Conservation (phyloP, 2,329 filamentous ascomycete species). For the Rutstroemia sp. region DNA sequence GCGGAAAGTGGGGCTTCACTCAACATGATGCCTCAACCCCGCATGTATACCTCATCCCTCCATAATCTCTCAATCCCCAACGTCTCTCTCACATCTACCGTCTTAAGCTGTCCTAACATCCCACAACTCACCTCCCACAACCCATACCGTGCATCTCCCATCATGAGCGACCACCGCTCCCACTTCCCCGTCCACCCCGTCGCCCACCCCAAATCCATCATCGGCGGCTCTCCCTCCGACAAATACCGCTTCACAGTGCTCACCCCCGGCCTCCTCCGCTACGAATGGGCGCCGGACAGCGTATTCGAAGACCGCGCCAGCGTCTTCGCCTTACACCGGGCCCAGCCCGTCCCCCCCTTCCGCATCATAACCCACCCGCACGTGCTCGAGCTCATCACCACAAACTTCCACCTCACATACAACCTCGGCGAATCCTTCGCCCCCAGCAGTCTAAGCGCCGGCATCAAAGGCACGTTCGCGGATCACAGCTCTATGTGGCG, state of each 20-base stretch:
- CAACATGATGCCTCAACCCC: too few species aligned
- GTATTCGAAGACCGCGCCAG: constrained; percentile 56
- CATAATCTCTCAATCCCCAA: too few species aligned
- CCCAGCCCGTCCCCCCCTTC: constrained; percentile 40
- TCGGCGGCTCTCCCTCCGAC: constrained; percentile 31
- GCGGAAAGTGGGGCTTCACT: too few species aligned
- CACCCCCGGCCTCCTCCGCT: constrained; percentile 48
- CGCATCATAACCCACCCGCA: constrained; percentile 38
- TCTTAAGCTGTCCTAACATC: too few species aligned
- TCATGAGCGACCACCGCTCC: too few species aligned
- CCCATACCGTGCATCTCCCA: too few species aligned
- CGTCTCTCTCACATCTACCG: too few species aligned
- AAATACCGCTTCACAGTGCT: constrained; percentile 53
- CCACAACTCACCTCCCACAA: too few species aligned
- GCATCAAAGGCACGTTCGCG: neutral
- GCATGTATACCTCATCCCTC: too few species aligned
- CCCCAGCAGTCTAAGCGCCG: neutral
- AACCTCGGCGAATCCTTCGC: constrained; percentile 25
- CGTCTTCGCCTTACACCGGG: constrained; percentile 51
- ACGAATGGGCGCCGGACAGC: constrained; percentile 54
- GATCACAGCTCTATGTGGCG: neutral
- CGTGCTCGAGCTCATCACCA: constrained; percentile 47
- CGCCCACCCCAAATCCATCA: constrained; percentile 38
- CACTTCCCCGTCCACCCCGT: constrained; percentile 34
- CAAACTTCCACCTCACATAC: constrained; percentile 48